Evolutionary conservation across 805 yeast genomes (phyloP), one percentile per base, ranked within the genome.

Genomic region (Tetrapisispora pingtungensis): DNA sequence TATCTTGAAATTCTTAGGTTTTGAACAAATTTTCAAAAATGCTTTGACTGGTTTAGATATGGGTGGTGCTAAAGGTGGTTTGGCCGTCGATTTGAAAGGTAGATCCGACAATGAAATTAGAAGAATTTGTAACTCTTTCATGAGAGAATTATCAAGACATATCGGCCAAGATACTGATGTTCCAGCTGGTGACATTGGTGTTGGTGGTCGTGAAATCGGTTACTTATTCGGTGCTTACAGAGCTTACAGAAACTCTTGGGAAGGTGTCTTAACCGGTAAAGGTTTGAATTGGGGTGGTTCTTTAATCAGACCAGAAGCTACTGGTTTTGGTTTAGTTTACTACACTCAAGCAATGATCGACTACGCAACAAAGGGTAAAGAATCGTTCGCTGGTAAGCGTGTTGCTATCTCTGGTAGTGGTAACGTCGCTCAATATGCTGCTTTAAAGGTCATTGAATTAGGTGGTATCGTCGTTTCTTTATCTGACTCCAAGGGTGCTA

Each of bases 21-120:
- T 86, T 69, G 98, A 90, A 75, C 98, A 90, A 74, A 88, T 88
- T 69, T 93, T 90, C 80, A 90, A 90, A 79, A 90, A 90, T 66
- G 97, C 98, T 42, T 76, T 90, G 62, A 90, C 98, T 59, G 97
- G 97, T 62, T 78, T 89, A 59, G 78, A 81, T 78, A 89, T 90
- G 84, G 98, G 98, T 68, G 98, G 98, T 75, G 98, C 96, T 72
- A 90, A 90, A 70, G 98, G 98, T 78, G 98, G 98, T 69, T 76
- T 95, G 49, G 96, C 90, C 72, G 93, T 90, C 72, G 88, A 89
- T 73, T 96, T 97, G 61, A 90, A 90, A 79, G 95, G 90, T 65
- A 84, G 81, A 71, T 77, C 95, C 49, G 93, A 89, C 70, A 69
- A 72, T 59, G 98, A 90, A 75, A 90, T 90, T 72, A 83, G 98